Base-by-base conservation (phyloP, 306 rosid species). In the Macrotyloma uniflorum region DNA sequence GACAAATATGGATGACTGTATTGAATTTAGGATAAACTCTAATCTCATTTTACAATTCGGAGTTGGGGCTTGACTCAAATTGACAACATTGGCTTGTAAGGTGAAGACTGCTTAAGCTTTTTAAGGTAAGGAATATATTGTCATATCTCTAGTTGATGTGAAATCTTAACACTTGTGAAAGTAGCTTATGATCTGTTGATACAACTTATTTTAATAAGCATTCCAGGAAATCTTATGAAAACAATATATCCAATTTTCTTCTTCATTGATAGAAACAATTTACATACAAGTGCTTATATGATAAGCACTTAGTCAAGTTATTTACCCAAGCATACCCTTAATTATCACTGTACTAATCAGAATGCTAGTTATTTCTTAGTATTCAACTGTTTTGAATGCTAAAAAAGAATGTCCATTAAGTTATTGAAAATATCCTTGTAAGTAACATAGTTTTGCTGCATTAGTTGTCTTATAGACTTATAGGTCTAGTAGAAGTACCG, bases 351-450 rank as follows among this genome's bases (percentile, higher is more conserved):
- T 33, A 54, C 64, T 38, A 19, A 50, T 65, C 24, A 40, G 16
- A 42, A 59, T 46, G 43, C 55, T 58, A 38, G 33, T 64, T 76
- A 33, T 77, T 40, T 63, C 58, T 45, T 35, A 54, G 33, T 43
- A 19, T 72, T 54, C 50, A 67, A 58, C 4, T 54, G 5, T 73
- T 62, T 19, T 18, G 6, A n/a, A 47, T 19, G 40, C 67, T 16
- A 54, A 40, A 54, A 36, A 67, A 18, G 11, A 49, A 22, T 28
- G 35, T 23, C 16, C 57, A 0, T 30, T 50, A 42, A 67, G 67
- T 26, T 66, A 38, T 72, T 73, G 67, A 47, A 74, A 23, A 7
- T 59, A 67, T 58, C 24, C 54, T 66, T 73, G 22, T 26, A 64
- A 66, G 63, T 33, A 26, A 26, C n/a, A n/a, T n/a, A 35, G 35